phyloP scores from a whole-genome alignment of 306 rosid genomes.

The cucumber (Cucumis sativus) region Cucumber_9930_V3 NC_026660.2:20886501-20887000 shows the following conservation, averaged over 20 bases:
- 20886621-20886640: background rate
- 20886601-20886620: background rate
- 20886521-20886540: background rate
- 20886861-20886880: background rate
- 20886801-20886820: conserved; percentile 21
- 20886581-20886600: background rate
- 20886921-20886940: conserved; percentile 36
- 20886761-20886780: conserved; percentile 43
- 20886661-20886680: background rate
- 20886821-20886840: conserved; percentile 26
- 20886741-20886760: background rate
- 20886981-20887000: conserved; percentile 33
- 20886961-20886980: conserved; percentile 10
- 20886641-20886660: background rate
- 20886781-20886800: conserved; percentile 13
- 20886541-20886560: background rate
- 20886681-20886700: background rate
- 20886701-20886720: conserved; percentile 21
- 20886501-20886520: background rate
- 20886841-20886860: background rate
- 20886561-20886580: background rate
- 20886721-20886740: conserved; percentile 23
- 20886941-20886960: conserved; percentile 33
- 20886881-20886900: background rate
- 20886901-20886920: conserved; percentile 14